A percentile compares a stretch with the other conserved stretches of the same genome.
These are phyloP conservation scores for Candida glucosophila DNA, from an alignment of 1,139 yeast species.

Conservation along the genomic window DNA sequence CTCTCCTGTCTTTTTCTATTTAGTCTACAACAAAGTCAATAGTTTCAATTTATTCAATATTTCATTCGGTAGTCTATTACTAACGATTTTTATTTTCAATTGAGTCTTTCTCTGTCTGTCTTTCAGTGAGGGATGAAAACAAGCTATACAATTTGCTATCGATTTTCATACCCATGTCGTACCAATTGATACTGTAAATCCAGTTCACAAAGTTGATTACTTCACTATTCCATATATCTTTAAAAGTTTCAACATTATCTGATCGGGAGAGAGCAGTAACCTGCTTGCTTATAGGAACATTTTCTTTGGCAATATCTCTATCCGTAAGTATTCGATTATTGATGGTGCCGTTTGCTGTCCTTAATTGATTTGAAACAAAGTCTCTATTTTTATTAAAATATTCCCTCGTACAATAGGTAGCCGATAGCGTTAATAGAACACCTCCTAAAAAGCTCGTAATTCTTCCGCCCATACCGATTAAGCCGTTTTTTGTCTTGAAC, in stretches of 20 bases:
- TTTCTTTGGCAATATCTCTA: conserved; percentile 22
- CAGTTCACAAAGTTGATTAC: conserved; percentile 60
- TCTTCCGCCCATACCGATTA: conserved; percentile 57
- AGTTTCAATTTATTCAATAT: too few species aligned
- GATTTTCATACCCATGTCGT: conserved; percentile 29
- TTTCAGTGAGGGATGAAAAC: too few species aligned
- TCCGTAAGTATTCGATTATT: conserved; percentile 40
- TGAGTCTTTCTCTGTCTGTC: conserved; percentile 13
- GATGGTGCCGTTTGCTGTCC: conserved; percentile 39
- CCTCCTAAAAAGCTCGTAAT: conserved; percentile 67
- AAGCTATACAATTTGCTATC: conserved; percentile 26
- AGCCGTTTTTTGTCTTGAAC: too few species aligned
- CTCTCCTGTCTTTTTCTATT: too few species aligned
- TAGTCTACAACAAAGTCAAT: too few species aligned
- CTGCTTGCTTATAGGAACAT: conserved; percentile 36
- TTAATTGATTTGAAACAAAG: conserved; percentile 40
- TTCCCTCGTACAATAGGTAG: conserved; percentile 57
- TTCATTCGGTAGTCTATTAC: too few species aligned
- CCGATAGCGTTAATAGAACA: conserved; percentile 53
- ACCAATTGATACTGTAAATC: conserved; percentile 50
- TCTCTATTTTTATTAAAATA: conserved; percentile 44
- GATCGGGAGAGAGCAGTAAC: too few species aligned
- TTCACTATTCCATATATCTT: conserved; percentile 80
- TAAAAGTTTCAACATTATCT: conserved; percentile 45
- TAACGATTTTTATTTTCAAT: not conserved